Base-by-base conservation (phyloP, 1,284 basidiomycete genomes). In the Athelia sp. region DNA sequence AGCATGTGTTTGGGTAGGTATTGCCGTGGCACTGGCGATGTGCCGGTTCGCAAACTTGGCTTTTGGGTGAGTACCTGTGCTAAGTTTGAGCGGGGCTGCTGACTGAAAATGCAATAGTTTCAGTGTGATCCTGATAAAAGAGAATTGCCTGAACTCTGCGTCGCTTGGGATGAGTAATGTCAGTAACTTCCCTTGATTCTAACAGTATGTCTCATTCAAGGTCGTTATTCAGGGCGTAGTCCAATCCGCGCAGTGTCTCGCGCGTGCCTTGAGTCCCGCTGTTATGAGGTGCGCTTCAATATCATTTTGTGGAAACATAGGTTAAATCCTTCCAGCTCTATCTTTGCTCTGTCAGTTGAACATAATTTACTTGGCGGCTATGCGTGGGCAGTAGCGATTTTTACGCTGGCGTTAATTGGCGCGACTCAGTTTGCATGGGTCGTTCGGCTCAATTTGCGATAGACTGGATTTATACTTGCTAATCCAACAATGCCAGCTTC, bases 101-200 rank as follows among this genome's bases (percentile, higher is more conserved):
- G 4, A 40, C 21, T 22, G 35, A 36, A 29, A 4, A 6, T 45
- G 45, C 19, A 44, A 15, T 54, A 85, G 82, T 10, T 58, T 79
- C 43, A 82, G 75, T 61, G 78, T 86, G 74, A 71, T 87, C 40
- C 66, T 87, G 15, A 70, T 77, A 42, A 84, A 82, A 53, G 72
- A 79, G 44, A 68, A 73, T 45, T 68, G 75, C 1, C 82, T 81
- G 1, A 73, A 68, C 24, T 67, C 77, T 1, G 67, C 70, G 11
- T 72, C 75, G 8, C 67, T 87, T 14, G 82, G 82, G 1, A 72
- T 75, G 36, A 78, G 77, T 0, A 85, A 84, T 56, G 84, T 29
- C n/a, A n/a, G n/a, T 40, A 40, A 9, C 36, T 40, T 8, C n/a
- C 6, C n/a, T n/a, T 21, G 6, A 6, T 40, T n/a, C 26, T 6